Conservation (phyloP, 306 rosid genomes). For the Quercus aquifolioides region DNA sequence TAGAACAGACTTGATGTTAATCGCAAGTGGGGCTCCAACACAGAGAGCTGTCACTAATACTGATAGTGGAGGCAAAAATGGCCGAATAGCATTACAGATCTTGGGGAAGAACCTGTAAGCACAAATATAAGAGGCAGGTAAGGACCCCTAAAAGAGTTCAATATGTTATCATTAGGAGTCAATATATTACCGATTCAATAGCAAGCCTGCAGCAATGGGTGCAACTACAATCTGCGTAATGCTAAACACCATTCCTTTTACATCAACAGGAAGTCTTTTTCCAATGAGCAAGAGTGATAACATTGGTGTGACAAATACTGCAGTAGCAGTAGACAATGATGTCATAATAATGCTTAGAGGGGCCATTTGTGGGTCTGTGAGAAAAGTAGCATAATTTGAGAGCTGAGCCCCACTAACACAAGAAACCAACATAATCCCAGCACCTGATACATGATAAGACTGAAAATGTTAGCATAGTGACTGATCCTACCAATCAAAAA, state of each 20-base stretch:
- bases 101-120: slow-evolving; percentile 71
- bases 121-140: slow-evolving; percentile 14
- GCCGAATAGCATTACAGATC: slow-evolving; percentile 63
- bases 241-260: slow-evolving; percentile 93
- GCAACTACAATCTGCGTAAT: slow-evolving; percentile 83
- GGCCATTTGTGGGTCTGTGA: slow-evolving; percentile 85
- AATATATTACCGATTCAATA: slow-evolving; percentile 66
- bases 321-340: slow-evolving; percentile 89
- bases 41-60: slow-evolving; percentile 82
- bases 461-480: slow-evolving; percentile 31
- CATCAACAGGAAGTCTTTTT: slow-evolving; percentile 89
- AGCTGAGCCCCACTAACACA: slow-evolving; percentile 99
- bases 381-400: slow-evolving; percentile 86
- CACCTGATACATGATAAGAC: slow-evolving; percentile 55
- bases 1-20: slow-evolving; percentile 66
- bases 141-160: slow-evolving; percentile 12
- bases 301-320: slow-evolving; percentile 80
- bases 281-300: slow-evolving; percentile 85
- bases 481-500: neutral
- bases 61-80: slow-evolving; percentile 81
- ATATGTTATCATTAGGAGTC: slow-evolving; percentile 3
- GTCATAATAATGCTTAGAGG: slow-evolving; percentile 96
- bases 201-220: slow-evolving; percentile 81
- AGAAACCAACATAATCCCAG: slow-evolving; percentile 86
- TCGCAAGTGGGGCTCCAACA: slow-evolving; percentile 96